A percentile compares a stretch with the other conserved stretches of the same genome.
Evolutionary conservation across 2,329 filamentous ascomycete genomes (phyloP).

Genomic region (Emergomyces pasteurianus): DNA sequence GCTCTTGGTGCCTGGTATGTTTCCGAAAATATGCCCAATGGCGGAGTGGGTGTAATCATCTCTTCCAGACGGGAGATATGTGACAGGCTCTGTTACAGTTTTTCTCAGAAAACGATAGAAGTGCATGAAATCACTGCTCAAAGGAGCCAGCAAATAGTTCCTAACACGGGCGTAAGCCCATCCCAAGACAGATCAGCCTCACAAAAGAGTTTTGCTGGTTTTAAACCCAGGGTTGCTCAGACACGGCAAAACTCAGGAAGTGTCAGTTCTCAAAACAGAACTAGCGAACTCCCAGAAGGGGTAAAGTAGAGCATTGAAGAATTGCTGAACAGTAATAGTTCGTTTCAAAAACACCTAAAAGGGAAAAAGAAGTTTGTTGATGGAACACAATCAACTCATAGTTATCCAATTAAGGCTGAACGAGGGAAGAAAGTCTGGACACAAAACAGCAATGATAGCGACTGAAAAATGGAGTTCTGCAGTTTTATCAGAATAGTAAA

Average conservation of each 20-base stretch:
- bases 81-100: neutral
- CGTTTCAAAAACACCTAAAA: slow-evolving; percentile 3
- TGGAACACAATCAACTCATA: neutral
- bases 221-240: slow-evolving; percentile 7
- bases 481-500: neutral
- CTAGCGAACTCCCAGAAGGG: neutral
- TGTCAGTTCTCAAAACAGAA: slow-evolving; percentile 9
- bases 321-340: neutral
- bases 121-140: slow-evolving; percentile 3
- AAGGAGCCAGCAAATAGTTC: slow-evolving; percentile 4
- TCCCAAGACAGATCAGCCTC: slow-evolving; percentile 4
- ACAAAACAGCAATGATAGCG: neutral
- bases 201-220: slow-evolving; percentile 5
- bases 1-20: slow-evolving; percentile 10
- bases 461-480: neutral
- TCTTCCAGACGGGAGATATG: neutral
- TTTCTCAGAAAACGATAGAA: neutral
- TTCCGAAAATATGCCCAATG: slow-evolving; percentile 9
- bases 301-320: neutral
- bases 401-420: neutral
- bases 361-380: neutral
- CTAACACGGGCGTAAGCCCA: slow-evolving; percentile 5
- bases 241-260: slow-evolving; percentile 10
- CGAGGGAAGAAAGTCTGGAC: neutral
- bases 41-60: neutral